A percentile compares a stretch with the other conserved stretches of the same genome.
Conservation (phyloP, 148 eudicot species). For the Cornus suecica region DNA sequence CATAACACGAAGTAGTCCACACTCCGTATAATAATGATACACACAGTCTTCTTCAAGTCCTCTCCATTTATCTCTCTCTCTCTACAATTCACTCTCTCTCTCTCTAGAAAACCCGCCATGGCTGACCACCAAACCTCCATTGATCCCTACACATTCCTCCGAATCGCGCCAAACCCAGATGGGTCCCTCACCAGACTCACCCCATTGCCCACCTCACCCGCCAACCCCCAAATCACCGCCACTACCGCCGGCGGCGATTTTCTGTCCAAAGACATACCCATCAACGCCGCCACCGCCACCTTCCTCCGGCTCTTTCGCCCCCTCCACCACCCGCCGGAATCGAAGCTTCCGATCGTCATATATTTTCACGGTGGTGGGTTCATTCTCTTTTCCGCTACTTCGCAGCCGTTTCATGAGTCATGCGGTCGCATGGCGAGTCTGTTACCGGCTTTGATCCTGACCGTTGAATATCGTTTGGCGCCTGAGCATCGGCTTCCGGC, state of each 20-base stretch:
- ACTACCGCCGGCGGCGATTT: constrained; percentile 2
- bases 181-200: constrained; percentile 53
- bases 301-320: constrained; percentile 75
- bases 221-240: constrained; percentile 10
- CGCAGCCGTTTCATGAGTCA: constrained; percentile 46
- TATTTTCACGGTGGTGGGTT: constrained; percentile 88
- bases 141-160: constrained; percentile 66
- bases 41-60: not conserved
- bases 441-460: constrained; percentile 52
- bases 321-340: constrained; percentile 9
- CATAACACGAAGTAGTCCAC: too few relatives aligned
- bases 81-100: not conserved
- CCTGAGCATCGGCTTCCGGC: constrained; percentile 88
- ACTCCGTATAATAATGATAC: too few relatives aligned
- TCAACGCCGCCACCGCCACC: constrained; percentile 46
- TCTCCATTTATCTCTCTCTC: not conserved
- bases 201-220: constrained; percentile 26
- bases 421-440: constrained; percentile 36
- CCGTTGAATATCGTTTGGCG: constrained; percentile 76
- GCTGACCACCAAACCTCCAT: constrained; percentile 2
- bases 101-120: constrained; percentile 1
- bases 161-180: constrained; percentile 59
- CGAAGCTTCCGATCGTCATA: constrained; percentile 56
- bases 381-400: constrained; percentile 53
- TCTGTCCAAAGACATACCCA: constrained; percentile 63